phyloP scores from a whole-genome alignment of 75 land plant genomes.

The Cupressus sempervirens region DNA sequence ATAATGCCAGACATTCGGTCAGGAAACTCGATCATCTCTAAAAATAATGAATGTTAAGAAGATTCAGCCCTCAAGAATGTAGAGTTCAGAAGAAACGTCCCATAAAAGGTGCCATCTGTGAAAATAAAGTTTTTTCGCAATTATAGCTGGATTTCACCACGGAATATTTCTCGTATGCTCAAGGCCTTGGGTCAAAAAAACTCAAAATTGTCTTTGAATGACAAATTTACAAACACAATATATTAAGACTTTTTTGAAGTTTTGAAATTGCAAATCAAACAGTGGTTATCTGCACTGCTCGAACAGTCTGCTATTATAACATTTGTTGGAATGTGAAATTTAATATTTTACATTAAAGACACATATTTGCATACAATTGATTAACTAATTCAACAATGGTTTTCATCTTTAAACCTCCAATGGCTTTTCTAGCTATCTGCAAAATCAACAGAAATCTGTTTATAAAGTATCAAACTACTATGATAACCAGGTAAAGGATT shows the following conservation, averaged over 20 bases:
- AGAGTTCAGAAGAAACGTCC: neutral
- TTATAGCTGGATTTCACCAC: neutral
- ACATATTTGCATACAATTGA: neutral
- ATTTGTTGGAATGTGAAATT: neutral
- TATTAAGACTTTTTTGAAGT: neutral
- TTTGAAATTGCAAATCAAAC: neutral
- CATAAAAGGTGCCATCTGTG: constrained; percentile 2
- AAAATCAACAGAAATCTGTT: constrained; percentile 4
- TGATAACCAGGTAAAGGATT: neutral
- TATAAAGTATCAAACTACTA: neutral
- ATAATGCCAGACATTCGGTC: neutral
- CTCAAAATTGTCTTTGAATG: neutral
- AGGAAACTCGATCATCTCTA: neutral
- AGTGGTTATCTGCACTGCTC: neutral
- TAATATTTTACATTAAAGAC: neutral
- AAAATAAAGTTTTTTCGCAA: neutral
- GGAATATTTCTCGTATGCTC: neutral
- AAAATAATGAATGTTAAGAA: neutral
- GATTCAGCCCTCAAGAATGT: neutral
- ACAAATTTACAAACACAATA: neutral
- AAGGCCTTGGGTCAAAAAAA: neutral
- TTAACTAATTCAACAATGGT: neutral
- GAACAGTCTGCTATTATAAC: neutral
- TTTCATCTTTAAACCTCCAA: neutral
- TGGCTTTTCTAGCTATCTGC: neutral